phyloP scores from a whole-genome alignment of 208 protist genomes.

The Leishmania martiniquensis region DNA sequence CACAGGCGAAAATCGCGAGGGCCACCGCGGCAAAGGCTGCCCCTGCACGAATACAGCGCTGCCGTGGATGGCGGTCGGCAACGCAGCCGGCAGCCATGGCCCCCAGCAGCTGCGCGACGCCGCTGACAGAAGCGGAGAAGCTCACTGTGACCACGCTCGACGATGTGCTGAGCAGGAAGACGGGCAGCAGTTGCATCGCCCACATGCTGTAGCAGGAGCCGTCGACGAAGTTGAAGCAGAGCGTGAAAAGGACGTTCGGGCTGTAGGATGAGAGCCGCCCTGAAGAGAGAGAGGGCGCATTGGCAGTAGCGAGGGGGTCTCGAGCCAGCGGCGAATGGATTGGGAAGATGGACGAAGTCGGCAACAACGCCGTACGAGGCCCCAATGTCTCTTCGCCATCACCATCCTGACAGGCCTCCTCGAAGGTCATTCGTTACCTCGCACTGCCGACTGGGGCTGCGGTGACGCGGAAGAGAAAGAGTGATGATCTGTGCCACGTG shows the following conservation, averaged over 20 bases:
- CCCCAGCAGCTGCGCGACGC: constrained; percentile 44
- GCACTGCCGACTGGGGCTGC: neutral
- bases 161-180: constrained; percentile 37
- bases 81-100: constrained; percentile 32
- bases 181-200: constrained; percentile 45
- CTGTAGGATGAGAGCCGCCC: constrained; percentile 10
- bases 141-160: constrained; percentile 28
- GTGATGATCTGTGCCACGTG: neutral
- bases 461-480: neutral
- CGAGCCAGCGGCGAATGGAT: neutral
- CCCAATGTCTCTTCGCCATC: neutral
- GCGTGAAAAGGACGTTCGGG: constrained; percentile 40
- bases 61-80: constrained; percentile 20
- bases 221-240: constrained; percentile 54
- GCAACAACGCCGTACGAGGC: neutral
- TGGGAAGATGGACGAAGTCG: neutral
- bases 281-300: neutral
- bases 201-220: constrained; percentile 57
- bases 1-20: constrained; percentile 25
- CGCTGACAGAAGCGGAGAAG: constrained; percentile 26
- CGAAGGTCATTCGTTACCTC: neutral
- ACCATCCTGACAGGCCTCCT: no score
- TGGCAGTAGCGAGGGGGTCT: neutral
- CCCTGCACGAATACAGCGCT: constrained; percentile 32
- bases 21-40: constrained; percentile 27